Evolutionary conservation across 2,329 filamentous ascomycete species (phyloP).

Genomic region (Neodidymelliopsis sp.): DNA sequence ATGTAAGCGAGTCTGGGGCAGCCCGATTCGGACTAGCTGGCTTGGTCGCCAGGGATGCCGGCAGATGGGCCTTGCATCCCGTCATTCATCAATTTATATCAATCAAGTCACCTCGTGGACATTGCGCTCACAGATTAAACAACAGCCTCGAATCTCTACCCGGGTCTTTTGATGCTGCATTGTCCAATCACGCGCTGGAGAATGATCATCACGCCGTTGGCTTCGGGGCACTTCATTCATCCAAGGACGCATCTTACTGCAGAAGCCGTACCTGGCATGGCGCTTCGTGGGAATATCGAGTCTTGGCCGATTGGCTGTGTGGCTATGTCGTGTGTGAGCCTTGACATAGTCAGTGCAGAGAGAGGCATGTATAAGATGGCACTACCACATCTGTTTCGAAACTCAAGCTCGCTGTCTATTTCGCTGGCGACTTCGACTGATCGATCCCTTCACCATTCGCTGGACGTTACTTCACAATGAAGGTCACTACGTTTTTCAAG

Average conservation of each 20-base stretch:
- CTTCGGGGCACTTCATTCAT: conserved; percentile 4
- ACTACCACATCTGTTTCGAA: conserved; percentile 29
- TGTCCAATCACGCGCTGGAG: conserved; percentile 33
- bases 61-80: conserved; percentile 40
- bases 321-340: not conserved
- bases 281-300: conserved; percentile 3
- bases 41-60: conserved; percentile 26
- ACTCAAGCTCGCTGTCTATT: conserved; percentile 29
- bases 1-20: conserved; percentile 36
- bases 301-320: conserved; percentile 11
- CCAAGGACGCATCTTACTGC: conserved; percentile 11
- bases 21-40: conserved; percentile 19
- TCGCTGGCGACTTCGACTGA: conserved; percentile 23
- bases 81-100: conserved; percentile 48
- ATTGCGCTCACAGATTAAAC: conserved; percentile 42
- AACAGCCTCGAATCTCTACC: conserved; percentile 34
- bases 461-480: conserved; percentile 41
- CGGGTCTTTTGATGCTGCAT: conserved; percentile 24
- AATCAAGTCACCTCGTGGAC: conserved; percentile 36
- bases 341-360: conserved; percentile 31
- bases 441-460: conserved; percentile 25
- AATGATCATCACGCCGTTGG: conserved; percentile 38
- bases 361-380: conserved; percentile 40
- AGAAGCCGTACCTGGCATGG: conserved; percentile 16
- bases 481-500: conserved; percentile 42